Evolutionary conservation across 1,284 basidiomycete species (phyloP).

Genomic region (Rhodotorula sp.): DNA sequence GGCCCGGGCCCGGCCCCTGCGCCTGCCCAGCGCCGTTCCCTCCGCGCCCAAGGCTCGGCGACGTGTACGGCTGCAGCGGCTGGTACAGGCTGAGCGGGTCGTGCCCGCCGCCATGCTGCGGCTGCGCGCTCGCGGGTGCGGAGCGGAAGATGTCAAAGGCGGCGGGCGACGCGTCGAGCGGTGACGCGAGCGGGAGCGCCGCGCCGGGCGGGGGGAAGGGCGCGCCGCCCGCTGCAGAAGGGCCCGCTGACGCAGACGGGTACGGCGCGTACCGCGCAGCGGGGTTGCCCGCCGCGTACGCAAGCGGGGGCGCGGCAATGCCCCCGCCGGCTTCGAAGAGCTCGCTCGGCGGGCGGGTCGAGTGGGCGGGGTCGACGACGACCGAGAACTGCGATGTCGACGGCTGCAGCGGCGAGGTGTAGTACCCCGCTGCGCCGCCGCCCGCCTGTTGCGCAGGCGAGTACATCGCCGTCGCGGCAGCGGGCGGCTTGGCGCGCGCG

Average conservation of each 20-base stretch:
- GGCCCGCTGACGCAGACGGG: neutral
- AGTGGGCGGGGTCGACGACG: conserved; percentile 32
- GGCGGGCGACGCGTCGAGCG: neutral
- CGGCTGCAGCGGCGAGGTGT: conserved; percentile 21
- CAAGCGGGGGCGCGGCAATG: conserved; percentile 26
- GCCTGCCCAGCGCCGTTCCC: neutral
- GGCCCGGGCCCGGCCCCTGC: neutral
- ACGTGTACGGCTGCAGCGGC: conserved; percentile 10
- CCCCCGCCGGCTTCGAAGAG: conserved; percentile 15
- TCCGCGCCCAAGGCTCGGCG: neutral
- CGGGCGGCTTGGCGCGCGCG: conserved; percentile 47
- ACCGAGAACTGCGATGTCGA: conserved; percentile 31
- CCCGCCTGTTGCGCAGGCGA: neutral
- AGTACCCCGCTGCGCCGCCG: conserved; percentile 13
- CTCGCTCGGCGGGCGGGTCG: conserved; percentile 5
- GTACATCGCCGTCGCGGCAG: neutral
- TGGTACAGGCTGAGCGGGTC: conserved; percentile 8
- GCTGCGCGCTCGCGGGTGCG: neutral
- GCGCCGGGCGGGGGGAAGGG: conserved; percentile 14
- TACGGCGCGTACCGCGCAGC: conserved; percentile 23
- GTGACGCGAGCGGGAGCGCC: neutral
- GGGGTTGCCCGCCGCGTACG: conserved; percentile 16
- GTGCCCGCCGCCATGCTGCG: neutral
- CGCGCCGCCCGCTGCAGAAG: neutral
- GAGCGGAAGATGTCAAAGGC: neutral